Evolutionary conservation across 2,329 filamentous ascomycete genomes (phyloP), one percentile per base, ranked within the genome.

Genomic region (Gaeumannomyces sp.): DNA sequence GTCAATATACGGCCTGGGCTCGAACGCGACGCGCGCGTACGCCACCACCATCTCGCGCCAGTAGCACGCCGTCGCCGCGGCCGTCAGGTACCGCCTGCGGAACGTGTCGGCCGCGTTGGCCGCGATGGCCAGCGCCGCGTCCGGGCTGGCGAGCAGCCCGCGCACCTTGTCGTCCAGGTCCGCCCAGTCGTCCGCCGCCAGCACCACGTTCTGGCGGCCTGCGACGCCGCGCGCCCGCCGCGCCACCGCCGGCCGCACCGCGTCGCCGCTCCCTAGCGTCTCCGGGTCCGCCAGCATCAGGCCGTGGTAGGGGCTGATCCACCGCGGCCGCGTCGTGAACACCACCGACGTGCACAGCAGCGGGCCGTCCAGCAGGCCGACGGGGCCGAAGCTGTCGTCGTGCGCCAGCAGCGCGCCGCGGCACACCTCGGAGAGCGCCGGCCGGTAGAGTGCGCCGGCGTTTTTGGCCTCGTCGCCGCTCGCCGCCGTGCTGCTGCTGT

Each of bases 131-230:
- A 11, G 19, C n/a, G 60, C 60, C 19, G 38, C 60, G 16, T 16
- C 33, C 19, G 60, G 60, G 33, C 38, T 25, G 33, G n/a, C 25
- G 5, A 53, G 1, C 25, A 61, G 35, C 14, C 60, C 60, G 14
- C 25, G 14, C 60, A 61, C 38, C 60, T 61, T 61, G 2, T 45
- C 31, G 22, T 61, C 33, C 19, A 61, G 60, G 35, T 61, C 60
- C 13, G 31, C 60, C 60, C 60, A 61, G 60, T 61, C 60, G 60
- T 61, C 60, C 19, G 35, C 8, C n/a, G 31, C 60, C 22, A 61
- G 33, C 33, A 61, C 60, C 22, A 61, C 60, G 35, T 61, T 61
- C 25, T 61, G 60, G 14, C 25, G n/a, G 8, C 35, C 35, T 2
- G 35, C 60, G 2, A 33, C 59, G n/a, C 59, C 31, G 4, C 45